phyloP scores from a whole-genome alignment of 2,329 filamentous ascomycete genomes.

The Emmonsiellopsis sp. region DNA sequence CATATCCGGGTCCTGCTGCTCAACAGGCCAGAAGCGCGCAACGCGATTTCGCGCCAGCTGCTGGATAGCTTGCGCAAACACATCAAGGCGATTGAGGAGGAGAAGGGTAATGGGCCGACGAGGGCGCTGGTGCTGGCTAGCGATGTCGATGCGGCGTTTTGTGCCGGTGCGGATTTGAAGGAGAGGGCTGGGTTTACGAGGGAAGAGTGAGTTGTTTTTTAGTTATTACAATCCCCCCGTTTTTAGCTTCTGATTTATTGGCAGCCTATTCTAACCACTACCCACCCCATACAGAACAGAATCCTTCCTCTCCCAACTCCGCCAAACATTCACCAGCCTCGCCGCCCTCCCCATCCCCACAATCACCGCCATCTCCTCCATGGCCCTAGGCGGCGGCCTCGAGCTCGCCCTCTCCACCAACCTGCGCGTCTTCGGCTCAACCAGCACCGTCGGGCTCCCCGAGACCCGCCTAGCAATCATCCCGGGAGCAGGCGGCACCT shows the following conservation, averaged over 20 bases:
- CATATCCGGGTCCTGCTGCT: constrained; percentile 82
- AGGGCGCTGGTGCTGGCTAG: constrained; percentile 76
- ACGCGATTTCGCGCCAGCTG: constrained; percentile 77
- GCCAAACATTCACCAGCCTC: constrained; percentile 65
- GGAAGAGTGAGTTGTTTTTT: constrained; percentile 57
- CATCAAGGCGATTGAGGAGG: constrained; percentile 60
- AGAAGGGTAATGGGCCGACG: constrained; percentile 52
- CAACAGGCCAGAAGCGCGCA: constrained; percentile 75
- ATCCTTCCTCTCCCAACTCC: constrained; percentile 68
- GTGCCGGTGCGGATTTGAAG: constrained; percentile 89
- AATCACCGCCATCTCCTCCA: constrained; percentile 75
- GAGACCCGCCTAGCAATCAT: constrained; percentile 92
- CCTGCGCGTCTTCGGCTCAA: constrained; percentile 77
- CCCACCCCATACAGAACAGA: constrained; percentile 51
- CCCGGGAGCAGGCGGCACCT: constrained; percentile 87
- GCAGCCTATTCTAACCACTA: not conserved
- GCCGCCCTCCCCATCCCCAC: constrained; percentile 75
- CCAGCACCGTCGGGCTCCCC: constrained; percentile 70
- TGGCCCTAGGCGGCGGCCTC: constrained; percentile 85
- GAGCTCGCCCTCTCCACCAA: constrained; percentile 86
- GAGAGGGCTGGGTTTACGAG: constrained; percentile 68
- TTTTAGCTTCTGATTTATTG: not conserved
- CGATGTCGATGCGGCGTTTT: constrained; percentile 80
- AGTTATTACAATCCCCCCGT: not conserved
- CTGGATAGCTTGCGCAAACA: constrained; percentile 63